phyloP scores from a whole-genome alignment of 441 rosid genomes.

The Isatis lusitanica region DNA sequence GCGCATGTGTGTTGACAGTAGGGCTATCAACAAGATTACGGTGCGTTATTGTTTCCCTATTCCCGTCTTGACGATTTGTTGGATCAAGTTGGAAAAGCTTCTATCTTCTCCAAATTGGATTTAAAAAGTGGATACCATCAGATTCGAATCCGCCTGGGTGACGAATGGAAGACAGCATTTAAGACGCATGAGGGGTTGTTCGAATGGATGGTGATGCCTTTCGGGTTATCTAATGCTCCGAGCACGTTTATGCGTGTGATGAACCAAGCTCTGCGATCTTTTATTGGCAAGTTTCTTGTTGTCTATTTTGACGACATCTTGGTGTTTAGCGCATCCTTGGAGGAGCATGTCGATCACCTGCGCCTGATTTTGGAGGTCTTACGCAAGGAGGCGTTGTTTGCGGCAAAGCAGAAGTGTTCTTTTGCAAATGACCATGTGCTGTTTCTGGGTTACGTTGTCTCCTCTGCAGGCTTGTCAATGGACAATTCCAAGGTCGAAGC shows the following conservation, averaged over 20 bases:
- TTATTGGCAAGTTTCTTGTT: background rate
- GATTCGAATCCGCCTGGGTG: rapidly evolving
- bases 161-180: background rate
- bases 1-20: background rate
- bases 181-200: background rate
- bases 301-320: background rate
- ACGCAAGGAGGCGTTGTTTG: background rate
- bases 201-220: background rate
- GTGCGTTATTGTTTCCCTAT: background rate
- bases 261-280: background rate
- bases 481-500: too few relatives aligned
- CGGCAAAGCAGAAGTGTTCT: background rate
- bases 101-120: background rate
- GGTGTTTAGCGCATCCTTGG: background rate
- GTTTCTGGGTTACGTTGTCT: too few relatives aligned
- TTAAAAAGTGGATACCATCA: background rate
- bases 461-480: too few relatives aligned
- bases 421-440: too few relatives aligned
- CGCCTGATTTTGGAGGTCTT: too few relatives aligned
- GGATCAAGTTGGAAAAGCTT: background rate
- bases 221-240: rapidly evolving
- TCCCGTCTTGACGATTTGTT: background rate
- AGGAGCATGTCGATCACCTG: background rate
- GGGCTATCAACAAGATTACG: background rate
- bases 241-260: background rate